Evolutionary conservation across 2,329 filamentous ascomycete species (phyloP), one percentile per base, ranked within the genome.

Genomic region (Dothiorella sarmentorum): DNA sequence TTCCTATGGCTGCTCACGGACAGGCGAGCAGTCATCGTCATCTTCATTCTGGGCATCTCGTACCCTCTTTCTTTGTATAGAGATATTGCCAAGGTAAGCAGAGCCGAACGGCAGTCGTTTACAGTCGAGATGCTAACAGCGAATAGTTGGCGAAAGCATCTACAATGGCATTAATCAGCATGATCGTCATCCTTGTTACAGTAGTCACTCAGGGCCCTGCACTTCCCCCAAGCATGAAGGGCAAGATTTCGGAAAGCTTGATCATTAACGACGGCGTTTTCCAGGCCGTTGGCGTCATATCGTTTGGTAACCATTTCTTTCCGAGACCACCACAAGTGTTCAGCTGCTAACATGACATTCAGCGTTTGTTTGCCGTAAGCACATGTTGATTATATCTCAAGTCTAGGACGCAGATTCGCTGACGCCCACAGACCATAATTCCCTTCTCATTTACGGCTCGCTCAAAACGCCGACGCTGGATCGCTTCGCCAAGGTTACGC

Each of bases 201-300:
- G 90, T 99, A 22, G 78, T 97, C 26, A 87, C 90, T 0, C 91
- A 99, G 76, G 89, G 91, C 3, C 81, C 87, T 58, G 78, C 88
- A 58, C 88, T 91, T 10, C 88, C 92, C 4, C 68, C 80, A 22
- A 87, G 91, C 55, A 80, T 85, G 15, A 83, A 85, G 63, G 94
- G 94, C 2, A 81, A 84, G 26, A 84, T 97, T 58, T 83, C 80
- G 62, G 84, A 82, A 58, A 82, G 86, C 15, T 74, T 91, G 35
- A 76, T 97, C n/a, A 80, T 97, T 65, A 95, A 96, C 68, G 80
- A 82, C 24, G 94, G 93, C 47, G 86, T 99, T 60, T 95, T 97
- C 69, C 92, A 97, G 73, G 93, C 94, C 20, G 91, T 99, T 67
- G 94, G 94, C 29, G 93, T 99, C 17, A 99, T 99, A 66, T 97